Conservation (phyloP, 495 filamentous ascomycete species). For the Penicillium angulare region DNA sequence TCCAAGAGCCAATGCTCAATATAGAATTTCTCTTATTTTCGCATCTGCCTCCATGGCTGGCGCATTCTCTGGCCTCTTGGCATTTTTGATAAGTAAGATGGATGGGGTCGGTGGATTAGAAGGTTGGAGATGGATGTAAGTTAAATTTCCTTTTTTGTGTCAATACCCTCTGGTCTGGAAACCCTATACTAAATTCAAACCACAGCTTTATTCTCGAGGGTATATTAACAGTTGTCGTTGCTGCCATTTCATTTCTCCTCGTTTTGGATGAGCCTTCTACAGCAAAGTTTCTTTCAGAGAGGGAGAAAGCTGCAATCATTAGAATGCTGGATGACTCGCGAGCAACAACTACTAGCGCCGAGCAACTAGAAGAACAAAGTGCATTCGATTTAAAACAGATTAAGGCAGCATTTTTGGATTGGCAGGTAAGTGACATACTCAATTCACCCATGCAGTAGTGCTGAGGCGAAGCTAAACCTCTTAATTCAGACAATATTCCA, state of each 20-base stretch:
- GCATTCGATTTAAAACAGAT: constrained; percentile 9
- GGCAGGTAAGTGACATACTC: constrained; percentile 1
- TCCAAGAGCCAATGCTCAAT: constrained; percentile 7
- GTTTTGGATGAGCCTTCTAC: constrained; percentile 11
- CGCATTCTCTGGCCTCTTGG: constrained; percentile 13
- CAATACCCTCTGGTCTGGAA: too few relatives aligned
- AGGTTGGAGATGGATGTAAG: constrained; percentile 14
- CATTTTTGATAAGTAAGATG: constrained; percentile 10
- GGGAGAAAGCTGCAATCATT: background rate
- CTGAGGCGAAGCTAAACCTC: background rate
- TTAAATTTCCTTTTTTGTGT: background rate
- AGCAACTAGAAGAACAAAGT: constrained; percentile 2
- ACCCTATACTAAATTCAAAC: background rate
- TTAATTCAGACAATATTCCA: constrained; percentile 6
- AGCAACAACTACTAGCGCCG: background rate
- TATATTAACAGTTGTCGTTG: constrained; percentile 7
- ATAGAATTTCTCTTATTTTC: constrained; percentile 9
- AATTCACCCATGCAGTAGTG: background rate
- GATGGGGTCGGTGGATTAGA: constrained; percentile 8
- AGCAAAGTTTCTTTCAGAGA: constrained; percentile 6
- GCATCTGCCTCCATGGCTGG: constrained; percentile 11
- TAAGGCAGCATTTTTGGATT: background rate
- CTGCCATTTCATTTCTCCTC: background rate
- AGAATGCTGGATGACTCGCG: background rate
- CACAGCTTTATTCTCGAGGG: constrained; percentile 11